These are phyloP conservation scores for Russula lepida DNA, from an alignment of 768 basidiomycete species.

Conservation along the genomic window DNA sequence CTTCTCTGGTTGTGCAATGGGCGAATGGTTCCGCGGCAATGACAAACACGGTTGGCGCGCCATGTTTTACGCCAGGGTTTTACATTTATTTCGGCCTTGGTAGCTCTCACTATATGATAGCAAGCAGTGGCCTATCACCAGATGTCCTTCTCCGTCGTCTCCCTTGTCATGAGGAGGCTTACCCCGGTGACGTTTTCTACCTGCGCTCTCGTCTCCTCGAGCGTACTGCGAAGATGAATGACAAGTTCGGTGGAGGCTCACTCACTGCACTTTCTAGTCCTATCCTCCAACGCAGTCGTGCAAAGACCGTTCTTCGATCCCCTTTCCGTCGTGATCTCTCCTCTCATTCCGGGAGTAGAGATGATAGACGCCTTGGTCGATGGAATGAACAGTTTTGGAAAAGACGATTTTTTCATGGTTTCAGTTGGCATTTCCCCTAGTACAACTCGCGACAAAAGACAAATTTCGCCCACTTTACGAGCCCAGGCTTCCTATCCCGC, in stretches of 20 bases:
- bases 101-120: conserved; percentile 97
- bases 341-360: conserved; percentile 72
- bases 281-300: no score
- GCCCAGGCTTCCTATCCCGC: conserved; percentile 76
- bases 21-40: conserved; percentile 99
- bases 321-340: conserved; percentile 59
- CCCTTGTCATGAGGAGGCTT: conserved; percentile 99
- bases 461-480: conserved; percentile 67
- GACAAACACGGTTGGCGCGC: conserved; percentile 82
- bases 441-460: conserved; percentile 44
- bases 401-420: conserved; percentile 44
- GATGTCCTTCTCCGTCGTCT: conserved; percentile 99
- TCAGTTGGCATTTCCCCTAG: conserved; percentile 37
- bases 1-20: conserved; percentile 99
- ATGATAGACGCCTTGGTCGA: conserved; percentile 85
- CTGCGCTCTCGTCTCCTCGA: conserved; percentile 98
- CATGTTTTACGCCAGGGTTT: background rate
- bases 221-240: conserved; percentile 99
- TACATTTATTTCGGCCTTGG: no score
- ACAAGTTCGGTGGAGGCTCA: conserved; percentile 97
- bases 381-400: conserved; percentile 68
- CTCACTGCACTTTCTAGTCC: conserved; percentile 97
- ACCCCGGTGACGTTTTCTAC: no score
- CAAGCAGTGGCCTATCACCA: conserved; percentile 99
- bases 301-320: conserved; percentile 24